Base-by-base conservation (phyloP, 2,329 filamentous ascomycete species). In the Colletotrichum simmondsii region DNA sequence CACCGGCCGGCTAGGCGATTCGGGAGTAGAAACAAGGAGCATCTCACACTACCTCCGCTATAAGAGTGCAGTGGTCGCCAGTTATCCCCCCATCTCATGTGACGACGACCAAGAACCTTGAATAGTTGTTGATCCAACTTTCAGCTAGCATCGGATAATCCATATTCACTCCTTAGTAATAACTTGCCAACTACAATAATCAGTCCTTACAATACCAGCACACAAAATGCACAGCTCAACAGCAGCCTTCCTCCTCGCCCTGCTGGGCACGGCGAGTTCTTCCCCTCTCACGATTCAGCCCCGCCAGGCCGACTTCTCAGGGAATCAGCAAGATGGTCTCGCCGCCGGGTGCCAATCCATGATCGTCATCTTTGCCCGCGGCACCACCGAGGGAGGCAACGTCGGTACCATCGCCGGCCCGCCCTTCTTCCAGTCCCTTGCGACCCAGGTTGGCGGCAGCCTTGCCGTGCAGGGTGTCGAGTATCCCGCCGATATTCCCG, bases 341-440 rank as follows among this genome's bases (percentile, higher is more conserved):
- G 62, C 60, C 19, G 74, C 72, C 16, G 37, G 52, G 4, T 87
- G 86, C 79, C 85, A 84, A 42, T 77, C 81, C 37, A 83, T 88
- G 73, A 90, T 87, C 8, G 79, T 90, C 64, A 85, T 91, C 75
- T 90, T 88, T 75, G 88, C 88, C n/a, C 85, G 88, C 22, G 88
- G 89, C 10, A 89, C 88, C 4, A 85, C 83, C 6, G 87, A 90
- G 78, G 46, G 74, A 1, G 87, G 87, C 53, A 90, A 88, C 75
- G 85, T 90, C 62, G 89, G 89, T 26, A 77, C 76, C 28, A 73
- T 85, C 6, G 82, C 85, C 2, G 88, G 88, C 1, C 88, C 88
- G 2, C 84, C 86, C 1, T 86, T 90, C 75, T 86, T 87, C 72
- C 79, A 83, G 49, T 83, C 84, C 2, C 77, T 90, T 1, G 81